Evolutionary conservation across 1,284 basidiomycete species (phyloP).

Genomic region (Apiotrichum veenhuisii): DNA sequence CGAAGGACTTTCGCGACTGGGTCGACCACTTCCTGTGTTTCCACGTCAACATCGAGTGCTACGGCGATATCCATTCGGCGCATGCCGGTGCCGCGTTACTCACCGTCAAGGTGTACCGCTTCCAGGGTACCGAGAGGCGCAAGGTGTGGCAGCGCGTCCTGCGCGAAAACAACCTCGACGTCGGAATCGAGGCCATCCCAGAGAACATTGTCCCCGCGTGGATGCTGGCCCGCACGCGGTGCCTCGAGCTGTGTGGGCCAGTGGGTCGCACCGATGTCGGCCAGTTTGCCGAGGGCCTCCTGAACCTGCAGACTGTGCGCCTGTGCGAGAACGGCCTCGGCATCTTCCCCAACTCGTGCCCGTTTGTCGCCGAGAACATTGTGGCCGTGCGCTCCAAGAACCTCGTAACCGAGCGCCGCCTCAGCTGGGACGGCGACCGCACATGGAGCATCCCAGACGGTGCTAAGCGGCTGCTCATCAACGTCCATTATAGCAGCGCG

Average conservation of each 20-base stretch:
- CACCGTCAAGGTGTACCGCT: not conserved
- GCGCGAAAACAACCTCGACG: not conserved
- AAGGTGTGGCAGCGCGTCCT: not conserved
- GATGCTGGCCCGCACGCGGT: not conserved
- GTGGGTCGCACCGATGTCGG: not conserved
- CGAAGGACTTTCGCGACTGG: slow-evolving; percentile 6
- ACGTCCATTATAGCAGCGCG: slow-evolving; percentile 5
- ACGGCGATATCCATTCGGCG: not conserved
- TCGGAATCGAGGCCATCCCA: not conserved
- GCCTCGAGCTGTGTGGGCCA: not conserved
- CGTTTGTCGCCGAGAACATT: not conserved
- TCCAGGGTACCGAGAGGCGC: not conserved
- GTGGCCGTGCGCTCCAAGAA: not conserved
- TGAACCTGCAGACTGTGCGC: not conserved
- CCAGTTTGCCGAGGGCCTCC: not conserved
- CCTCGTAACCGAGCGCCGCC: too few species aligned
- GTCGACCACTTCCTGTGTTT: slow-evolving; percentile 5
- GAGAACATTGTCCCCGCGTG: not conserved
- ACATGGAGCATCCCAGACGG: slow-evolving; percentile 4
- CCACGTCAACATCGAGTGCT: not conserved
- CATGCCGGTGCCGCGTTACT: not conserved
- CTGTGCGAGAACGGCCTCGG: slow-evolving; percentile 1
- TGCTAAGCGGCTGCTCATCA: slow-evolving; percentile 13
- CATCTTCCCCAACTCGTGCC: slow-evolving; percentile 1
- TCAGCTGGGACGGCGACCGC: not conserved